Base-by-base conservation (phyloP, 768 basidiomycete genomes). In the Lactarius akahatsu region DNA sequence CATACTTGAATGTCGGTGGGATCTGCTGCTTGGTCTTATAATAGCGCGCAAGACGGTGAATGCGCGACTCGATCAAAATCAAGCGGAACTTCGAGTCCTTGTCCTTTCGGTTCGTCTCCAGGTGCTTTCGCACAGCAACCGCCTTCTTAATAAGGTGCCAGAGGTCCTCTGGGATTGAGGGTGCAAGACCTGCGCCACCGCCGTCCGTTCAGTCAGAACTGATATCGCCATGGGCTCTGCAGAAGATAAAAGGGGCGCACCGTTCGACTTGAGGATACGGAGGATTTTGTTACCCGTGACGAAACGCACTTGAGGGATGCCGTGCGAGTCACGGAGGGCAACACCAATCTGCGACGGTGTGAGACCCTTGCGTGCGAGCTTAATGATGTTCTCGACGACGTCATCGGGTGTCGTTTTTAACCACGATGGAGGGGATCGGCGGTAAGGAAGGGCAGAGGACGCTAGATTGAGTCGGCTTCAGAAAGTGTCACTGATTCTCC, bases 141-240 rank as follows among this genome's bases (percentile, higher is more conserved):
- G 96, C 96, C 89, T 98, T 99, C 89, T 98, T 98, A 87, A 98
- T 90, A 80, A 97, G 89, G 86, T 94, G 90, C 91, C 94, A 97
- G 70, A 98, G 91, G 86, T 97, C 96, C 87, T 99, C 96, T 73
- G 96, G 96, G 83, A 98, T 92, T 80, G 88, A 85, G 75, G 96
- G 95, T 78, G 89, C 95, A 82, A 98, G 91, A 81, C 93, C 95
- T 96, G 81, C 78, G 79, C 78, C 81, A 81, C 81, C 30, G 45
- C 30, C 32, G 47, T 15, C 4, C 11, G 36, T 23, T 13, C 7
- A 7, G 23, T 66, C 40, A 66, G 65, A 58, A 63, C 38, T 26
- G 54, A 16, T 13, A 59, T 38, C 20, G 30, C 55, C 54, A 36
- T 8, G 30, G 5, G 30, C 30, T n/a, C 32, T 55, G 23, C 32